Base-by-base conservation (phyloP, 495 filamentous ascomycete genomes). In the Physcia stellaris region DNA sequence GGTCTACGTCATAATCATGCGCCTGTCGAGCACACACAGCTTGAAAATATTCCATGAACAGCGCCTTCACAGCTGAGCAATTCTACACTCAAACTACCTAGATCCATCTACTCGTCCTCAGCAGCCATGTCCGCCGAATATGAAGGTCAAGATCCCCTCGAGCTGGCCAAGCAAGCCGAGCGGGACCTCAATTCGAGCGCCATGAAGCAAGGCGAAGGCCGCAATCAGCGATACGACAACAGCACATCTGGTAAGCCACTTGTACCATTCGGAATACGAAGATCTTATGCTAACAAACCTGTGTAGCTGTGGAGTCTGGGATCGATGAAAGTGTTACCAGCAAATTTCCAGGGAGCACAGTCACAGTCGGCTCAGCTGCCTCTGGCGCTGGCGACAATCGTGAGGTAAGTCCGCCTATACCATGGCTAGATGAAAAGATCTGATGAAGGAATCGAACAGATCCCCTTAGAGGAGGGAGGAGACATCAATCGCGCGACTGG, bases 381-480 rank as follows among this genome's bases (percentile, higher is more conserved):
- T 58, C 54, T 0, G 67, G 67, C 26, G 54, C 49, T 1, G 64
- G 66, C 9, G 60, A 63, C 43, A 67, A 68, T 35, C 50, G 65
- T 20, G 65, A 67, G n/a, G n/a, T n/a, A n/a, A n/a, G n/a, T n/a
- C n/a, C n/a, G n/a, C n/a, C n/a, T n/a, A n/a, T n/a, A n/a, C n/a
- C n/a, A n/a, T n/a, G n/a, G n/a, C n/a, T n/a, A n/a, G n/a, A n/a
- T n/a, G n/a, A n/a, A n/a, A n/a, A n/a, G n/a, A n/a, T n/a, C n/a
- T n/a, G n/a, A n/a, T n/a, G n/a, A n/a, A n/a, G n/a, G n/a, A n/a
- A n/a, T n/a, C n/a, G n/a, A n/a, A n/a, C n/a, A n/a, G 46, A 70
- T 70, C 17, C 62, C 67, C 6, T 39, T 53, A 10, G 44, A 45
- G 4, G 64, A 70, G 38, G 64, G 66, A n/a, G 66, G 67, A 9